Evolutionary conservation across 2,329 filamentous ascomycete species (phyloP).

Genomic region (Teratosphaeria viscida): DNA sequence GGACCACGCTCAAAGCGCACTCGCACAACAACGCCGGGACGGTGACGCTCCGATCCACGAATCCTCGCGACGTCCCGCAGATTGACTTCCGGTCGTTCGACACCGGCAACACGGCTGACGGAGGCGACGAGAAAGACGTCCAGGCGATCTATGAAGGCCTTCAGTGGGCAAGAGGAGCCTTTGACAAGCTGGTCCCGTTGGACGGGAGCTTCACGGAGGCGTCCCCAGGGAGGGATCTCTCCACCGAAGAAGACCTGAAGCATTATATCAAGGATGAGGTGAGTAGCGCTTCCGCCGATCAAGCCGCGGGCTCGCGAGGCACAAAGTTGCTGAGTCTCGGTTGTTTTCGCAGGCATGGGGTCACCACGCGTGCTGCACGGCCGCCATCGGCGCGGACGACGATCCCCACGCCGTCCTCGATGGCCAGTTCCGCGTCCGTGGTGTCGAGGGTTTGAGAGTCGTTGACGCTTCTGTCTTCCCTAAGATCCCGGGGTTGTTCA

Average conservation of each 20-base stretch:
- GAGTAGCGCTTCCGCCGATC: background rate
- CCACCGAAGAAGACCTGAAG: constrained; percentile 33
- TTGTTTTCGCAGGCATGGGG: constrained; percentile 39
- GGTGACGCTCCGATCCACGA: constrained; percentile 48
- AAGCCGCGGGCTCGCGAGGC: too few relatives aligned
- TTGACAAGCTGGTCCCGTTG: constrained; percentile 29
- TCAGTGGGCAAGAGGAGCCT: constrained; percentile 34
- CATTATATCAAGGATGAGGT: constrained; percentile 38
- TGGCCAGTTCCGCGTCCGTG: constrained; percentile 46
- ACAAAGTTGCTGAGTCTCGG: background rate
- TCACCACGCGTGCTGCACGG: constrained; percentile 48
- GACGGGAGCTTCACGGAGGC: constrained; percentile 34
- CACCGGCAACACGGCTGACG: constrained; percentile 12
- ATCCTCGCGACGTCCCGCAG: constrained; percentile 53
- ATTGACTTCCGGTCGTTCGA: constrained; percentile 54
- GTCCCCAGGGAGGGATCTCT: constrained; percentile 27
- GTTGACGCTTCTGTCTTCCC: constrained; percentile 53
- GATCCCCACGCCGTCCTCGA: constrained; percentile 49
- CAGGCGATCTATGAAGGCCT: constrained; percentile 47
- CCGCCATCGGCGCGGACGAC: constrained; percentile 43
- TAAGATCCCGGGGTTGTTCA: constrained; percentile 38
- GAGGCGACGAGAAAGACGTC: constrained; percentile 30
- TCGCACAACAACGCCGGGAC: constrained; percentile 51
- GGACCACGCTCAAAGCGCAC: constrained; percentile 52
- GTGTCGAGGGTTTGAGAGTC: constrained; percentile 46